Percentiles rank a stretch among this genome's conserved stretches.
Evolutionary conservation across 192 early-diverging fungal genomes (phyloP).

Genomic region (Coemansia sp.): DNA sequence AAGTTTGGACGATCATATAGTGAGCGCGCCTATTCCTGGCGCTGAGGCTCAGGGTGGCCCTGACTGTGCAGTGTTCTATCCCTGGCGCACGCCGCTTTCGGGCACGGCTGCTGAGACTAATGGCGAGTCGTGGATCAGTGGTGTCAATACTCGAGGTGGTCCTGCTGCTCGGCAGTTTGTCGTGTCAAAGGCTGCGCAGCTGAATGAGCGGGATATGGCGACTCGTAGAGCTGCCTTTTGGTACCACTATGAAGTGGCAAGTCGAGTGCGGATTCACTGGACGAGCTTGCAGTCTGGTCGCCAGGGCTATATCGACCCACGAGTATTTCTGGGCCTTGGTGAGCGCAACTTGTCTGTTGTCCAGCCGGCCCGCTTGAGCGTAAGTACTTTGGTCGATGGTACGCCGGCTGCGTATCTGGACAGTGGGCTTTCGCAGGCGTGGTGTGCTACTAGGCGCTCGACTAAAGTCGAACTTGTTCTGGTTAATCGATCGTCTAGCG

Average conservation of each 20-base stretch:
- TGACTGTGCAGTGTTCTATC: conserved; percentile 28
- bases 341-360: conserved; percentile 8
- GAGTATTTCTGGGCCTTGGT: conserved; percentile 14
- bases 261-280: conserved; percentile 39
- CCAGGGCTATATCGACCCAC: conserved; percentile 33
- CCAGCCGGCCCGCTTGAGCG: conserved; percentile 12
- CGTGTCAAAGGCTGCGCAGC: conserved; percentile 15
- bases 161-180: conserved; percentile 33
- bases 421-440: conserved; percentile 6
- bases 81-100: conserved; percentile 28
- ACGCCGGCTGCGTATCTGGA: conserved; percentile 3
- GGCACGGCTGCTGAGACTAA: not conserved
- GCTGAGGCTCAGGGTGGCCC: conserved; percentile 41
- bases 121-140: conserved; percentile 17
- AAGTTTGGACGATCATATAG: not conserved
- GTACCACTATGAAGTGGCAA: conserved; percentile 29
- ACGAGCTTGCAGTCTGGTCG: conserved; percentile 20
- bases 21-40: conserved; percentile 29
- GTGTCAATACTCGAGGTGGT: not conserved
- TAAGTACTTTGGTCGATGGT: conserved; percentile 14
- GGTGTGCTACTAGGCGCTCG: conserved; percentile 1
- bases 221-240: conserved; percentile 27
- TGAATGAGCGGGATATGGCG: conserved; percentile 8
- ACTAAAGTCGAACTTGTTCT: conserved; percentile 10
- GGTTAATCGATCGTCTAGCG: conserved; percentile 7